A percentile compares a stretch with the other conserved stretches of the same genome.
Evolutionary conservation across 2,329 filamentous ascomycete species (phyloP).

Genomic region (Diaporthe citri): DNA sequence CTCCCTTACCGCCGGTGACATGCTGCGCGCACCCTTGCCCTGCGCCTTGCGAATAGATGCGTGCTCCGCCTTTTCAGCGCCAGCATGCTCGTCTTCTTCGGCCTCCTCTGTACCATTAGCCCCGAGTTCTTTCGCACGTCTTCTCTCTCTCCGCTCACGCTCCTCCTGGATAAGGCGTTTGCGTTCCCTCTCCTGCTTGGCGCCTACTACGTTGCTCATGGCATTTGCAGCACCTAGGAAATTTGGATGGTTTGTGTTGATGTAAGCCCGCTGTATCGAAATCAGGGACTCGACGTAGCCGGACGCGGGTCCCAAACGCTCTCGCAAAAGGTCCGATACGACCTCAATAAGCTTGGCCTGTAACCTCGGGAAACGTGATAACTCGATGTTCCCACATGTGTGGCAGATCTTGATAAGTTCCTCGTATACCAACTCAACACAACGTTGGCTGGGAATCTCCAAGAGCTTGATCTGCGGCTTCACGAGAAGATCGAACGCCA

Average conservation of each 20-base stretch:
- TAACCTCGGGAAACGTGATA: slow-evolving; percentile 89
- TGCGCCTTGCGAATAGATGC: slow-evolving; percentile 72
- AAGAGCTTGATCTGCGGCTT: slow-evolving; percentile 99
- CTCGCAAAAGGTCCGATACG: slow-evolving; percentile 93
- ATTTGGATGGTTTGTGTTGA: slow-evolving; percentile 99
- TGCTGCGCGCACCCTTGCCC: slow-evolving; percentile 76
- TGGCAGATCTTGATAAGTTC: slow-evolving; percentile 99
- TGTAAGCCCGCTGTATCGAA: slow-evolving; percentile 96
- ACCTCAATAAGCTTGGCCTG: slow-evolving; percentile 98
- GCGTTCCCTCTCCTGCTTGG: slow-evolving; percentile 94
- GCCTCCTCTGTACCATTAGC: slow-evolving; percentile 80
- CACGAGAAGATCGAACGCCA: slow-evolving; percentile 96
- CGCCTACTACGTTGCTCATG: slow-evolving; percentile 96
- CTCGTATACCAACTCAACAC: slow-evolving; percentile 97
- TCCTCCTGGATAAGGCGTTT: slow-evolving; percentile 85
- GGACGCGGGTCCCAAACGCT: slow-evolving; percentile 90
- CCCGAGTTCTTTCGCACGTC: slow-evolving; percentile 85
- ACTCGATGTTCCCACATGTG: slow-evolving; percentile 94
- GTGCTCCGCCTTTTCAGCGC: slow-evolving; percentile 65
- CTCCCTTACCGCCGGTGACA: slow-evolving; percentile 84
- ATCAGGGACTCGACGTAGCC: slow-evolving; percentile 96
- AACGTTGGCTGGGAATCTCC: slow-evolving; percentile 94
- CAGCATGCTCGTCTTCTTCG: slow-evolving; percentile 58
- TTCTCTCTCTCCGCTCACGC: slow-evolving; percentile 84
- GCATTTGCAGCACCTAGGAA: slow-evolving; percentile 96